Percentiles rank a stretch among this genome's conserved stretches.
Evolutionary conservation across 345 rosid species (phyloP).

Genomic region (Pistacia vera): DNA sequence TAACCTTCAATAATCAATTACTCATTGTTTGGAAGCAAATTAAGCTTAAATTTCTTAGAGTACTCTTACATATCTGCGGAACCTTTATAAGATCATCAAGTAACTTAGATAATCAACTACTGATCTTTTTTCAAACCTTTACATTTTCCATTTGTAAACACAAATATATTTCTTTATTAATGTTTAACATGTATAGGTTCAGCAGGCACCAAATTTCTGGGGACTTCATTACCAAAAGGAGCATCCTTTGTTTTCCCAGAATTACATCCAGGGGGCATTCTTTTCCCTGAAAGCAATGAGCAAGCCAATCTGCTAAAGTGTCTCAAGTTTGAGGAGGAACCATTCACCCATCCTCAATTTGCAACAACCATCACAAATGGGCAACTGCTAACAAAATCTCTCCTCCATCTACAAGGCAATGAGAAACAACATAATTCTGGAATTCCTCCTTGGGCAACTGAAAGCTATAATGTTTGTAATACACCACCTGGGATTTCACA

Average conservation of each 20-base stretch:
- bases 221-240: constrained; percentile 26
- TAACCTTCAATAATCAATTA: too few species aligned
- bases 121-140: not conserved
- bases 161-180: not conserved
- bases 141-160: not conserved
- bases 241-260: constrained; percentile 26
- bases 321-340: constrained; percentile 21
- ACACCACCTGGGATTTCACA: constrained; percentile 38
- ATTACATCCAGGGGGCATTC: constrained; percentile 20
- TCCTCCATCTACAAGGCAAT: constrained; percentile 27
- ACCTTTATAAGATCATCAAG: not conserved
- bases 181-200: constrained; percentile 9
- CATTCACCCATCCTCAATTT: constrained; percentile 4
- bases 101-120: not conserved
- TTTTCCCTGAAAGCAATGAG: constrained; percentile 25
- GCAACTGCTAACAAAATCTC: constrained; percentile 27
- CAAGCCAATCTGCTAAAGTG: constrained; percentile 14
- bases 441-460: constrained; percentile 27
- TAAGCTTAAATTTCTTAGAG: not conserved
- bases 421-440: constrained; percentile 25
- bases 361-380: not conserved
- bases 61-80: not conserved
- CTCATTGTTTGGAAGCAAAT: not conserved
- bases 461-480: constrained; percentile 26
- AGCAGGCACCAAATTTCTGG: constrained; percentile 30